Conservation (phyloP, 2,329 filamentous ascomycete genomes). For the Colletotrichum sp. region DNA sequence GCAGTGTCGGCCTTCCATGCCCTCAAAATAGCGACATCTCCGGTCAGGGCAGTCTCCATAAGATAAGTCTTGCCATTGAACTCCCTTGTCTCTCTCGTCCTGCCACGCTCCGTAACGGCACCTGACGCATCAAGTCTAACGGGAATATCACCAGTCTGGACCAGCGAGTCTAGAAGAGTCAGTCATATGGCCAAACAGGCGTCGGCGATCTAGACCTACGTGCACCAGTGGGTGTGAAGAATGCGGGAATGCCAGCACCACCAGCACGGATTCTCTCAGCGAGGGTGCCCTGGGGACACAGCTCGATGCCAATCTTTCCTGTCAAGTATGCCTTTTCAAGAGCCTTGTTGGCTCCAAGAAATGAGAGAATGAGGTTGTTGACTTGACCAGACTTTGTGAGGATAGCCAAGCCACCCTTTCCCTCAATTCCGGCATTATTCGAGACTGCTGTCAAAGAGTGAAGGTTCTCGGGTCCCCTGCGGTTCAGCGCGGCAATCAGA, state of each 20-base stretch:
- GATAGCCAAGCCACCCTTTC: slow-evolving; percentile 70
- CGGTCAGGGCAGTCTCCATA: slow-evolving; percentile 78
- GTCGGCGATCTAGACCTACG: slow-evolving; percentile 44
- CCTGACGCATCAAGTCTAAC: slow-evolving; percentile 64
- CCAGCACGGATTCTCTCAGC: slow-evolving; percentile 75
- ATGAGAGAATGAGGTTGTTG: slow-evolving; percentile 74
- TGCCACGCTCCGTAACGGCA: slow-evolving; percentile 66
- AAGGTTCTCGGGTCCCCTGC: slow-evolving; percentile 63
- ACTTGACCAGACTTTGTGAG: slow-evolving; percentile 74
- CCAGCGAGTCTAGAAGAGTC: slow-evolving; percentile 56
- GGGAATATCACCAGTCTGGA: slow-evolving; percentile 73
- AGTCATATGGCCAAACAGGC: background rate
- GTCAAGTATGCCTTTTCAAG: slow-evolving; percentile 77
- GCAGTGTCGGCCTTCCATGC: slow-evolving; percentile 79
- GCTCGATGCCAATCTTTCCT: slow-evolving; percentile 76
- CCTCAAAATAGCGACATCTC: slow-evolving; percentile 78
- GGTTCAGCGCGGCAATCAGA: slow-evolving; percentile 70
- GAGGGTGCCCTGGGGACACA: slow-evolving; percentile 78
- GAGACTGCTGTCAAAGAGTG: slow-evolving; percentile 77
- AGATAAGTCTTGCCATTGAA: slow-evolving; percentile 77
- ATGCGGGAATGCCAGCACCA: slow-evolving; percentile 79
- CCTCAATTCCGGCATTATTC: slow-evolving; percentile 78
- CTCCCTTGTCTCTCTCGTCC: slow-evolving; percentile 71
- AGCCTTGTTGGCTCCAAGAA: slow-evolving; percentile 78
- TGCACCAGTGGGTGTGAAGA: slow-evolving; percentile 78